Base-by-base conservation (phyloP, 495 filamentous ascomycete species). In the Podospora tetraspora region DNA sequence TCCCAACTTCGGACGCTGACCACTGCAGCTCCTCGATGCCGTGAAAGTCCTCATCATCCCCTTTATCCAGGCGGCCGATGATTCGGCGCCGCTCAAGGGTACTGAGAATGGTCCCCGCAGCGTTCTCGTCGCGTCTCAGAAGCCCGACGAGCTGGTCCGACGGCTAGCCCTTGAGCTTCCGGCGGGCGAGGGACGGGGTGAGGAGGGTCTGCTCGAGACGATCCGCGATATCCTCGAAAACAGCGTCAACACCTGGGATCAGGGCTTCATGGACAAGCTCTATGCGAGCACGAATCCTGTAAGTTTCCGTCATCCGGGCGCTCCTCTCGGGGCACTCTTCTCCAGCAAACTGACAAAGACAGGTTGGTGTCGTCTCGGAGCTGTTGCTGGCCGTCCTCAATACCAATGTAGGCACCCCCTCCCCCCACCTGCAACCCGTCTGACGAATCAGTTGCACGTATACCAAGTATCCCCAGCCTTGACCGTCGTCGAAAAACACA, bases 221-320 rank as follows among this genome's bases (percentile, higher is more conserved):
- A 82, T 94, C 29, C 79, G 86, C 68, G 84, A 87, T 71, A 81
- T 96, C 34, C 82, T 97, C 63, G 82, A 85, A 63, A 92, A 95
- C 80, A 91, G 88, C 61, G 94, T 97, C 72, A 98, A 98, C 78
- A 97, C 94, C 34, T 98, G 94, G 94, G 90, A 94, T 77, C 92
- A 94, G 74, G 95, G 94, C 9, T 97, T 99, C 79, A 78, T 97
- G 76, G 92, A 97, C 78, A 96, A 97, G 81, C 81, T 97, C 34
- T 97, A 97, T 77, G 89, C 90, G 23, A 89, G 87, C 62, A 95
- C 91, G 27, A 93, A 95, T 78, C 88, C 93, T 19, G 91, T 89
- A 71, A 52, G 84, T 72, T 37, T 19, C 22, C 1, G 24, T 25
- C n/a, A n/a, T n/a, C n/a, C n/a, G n/a, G n/a, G n/a, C n/a, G n/a